Evolutionary conservation across 2,329 filamentous ascomycete genomes (phyloP).

Genomic region (Aspergillus pseudoviridinutans): DNA sequence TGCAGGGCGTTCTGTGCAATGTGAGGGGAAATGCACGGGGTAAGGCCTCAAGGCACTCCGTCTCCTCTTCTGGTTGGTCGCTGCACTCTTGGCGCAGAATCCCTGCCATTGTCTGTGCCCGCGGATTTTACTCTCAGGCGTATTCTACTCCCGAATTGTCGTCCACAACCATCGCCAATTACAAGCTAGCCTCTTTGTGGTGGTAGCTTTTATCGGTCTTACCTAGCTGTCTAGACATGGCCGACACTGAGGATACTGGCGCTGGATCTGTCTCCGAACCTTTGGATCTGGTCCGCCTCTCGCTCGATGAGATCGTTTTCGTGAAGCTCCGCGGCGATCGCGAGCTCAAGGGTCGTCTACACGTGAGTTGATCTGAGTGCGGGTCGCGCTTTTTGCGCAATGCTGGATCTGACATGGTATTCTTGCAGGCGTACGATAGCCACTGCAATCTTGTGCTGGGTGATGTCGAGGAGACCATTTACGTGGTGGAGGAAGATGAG

Average conservation of each 20-base stretch:
- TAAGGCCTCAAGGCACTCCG: neutral
- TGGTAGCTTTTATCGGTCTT: neutral
- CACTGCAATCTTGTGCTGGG: slow-evolving; percentile 96
- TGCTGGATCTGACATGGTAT: neutral
- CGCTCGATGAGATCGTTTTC: slow-evolving; percentile 93
- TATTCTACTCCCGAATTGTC: neutral
- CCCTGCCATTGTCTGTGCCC: neutral
- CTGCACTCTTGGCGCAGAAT: neutral
- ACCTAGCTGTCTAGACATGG: slow-evolving; percentile 55
- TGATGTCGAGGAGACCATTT: slow-evolving; percentile 96
- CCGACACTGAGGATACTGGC: slow-evolving; percentile 72
- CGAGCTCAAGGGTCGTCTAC: slow-evolving; percentile 89
- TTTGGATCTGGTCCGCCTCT: slow-evolving; percentile 89
- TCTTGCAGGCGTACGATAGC: slow-evolving; percentile 82
- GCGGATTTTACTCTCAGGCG: neutral
- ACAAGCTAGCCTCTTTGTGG: neutral
- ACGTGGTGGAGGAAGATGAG: slow-evolving; percentile 82
- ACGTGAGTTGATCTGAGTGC: slow-evolving; percentile 57
- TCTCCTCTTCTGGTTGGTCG: neutral
- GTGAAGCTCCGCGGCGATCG: slow-evolving; percentile 95
- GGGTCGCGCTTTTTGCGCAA: neutral
- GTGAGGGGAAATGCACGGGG: neutral
- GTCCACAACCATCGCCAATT: neutral
- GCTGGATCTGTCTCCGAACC: slow-evolving; percentile 75
- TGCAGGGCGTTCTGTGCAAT: neutral